phyloP scores from a whole-genome alignment of 1,284 basidiomycete genomes.

The Moniliophthora roreri region DNA sequence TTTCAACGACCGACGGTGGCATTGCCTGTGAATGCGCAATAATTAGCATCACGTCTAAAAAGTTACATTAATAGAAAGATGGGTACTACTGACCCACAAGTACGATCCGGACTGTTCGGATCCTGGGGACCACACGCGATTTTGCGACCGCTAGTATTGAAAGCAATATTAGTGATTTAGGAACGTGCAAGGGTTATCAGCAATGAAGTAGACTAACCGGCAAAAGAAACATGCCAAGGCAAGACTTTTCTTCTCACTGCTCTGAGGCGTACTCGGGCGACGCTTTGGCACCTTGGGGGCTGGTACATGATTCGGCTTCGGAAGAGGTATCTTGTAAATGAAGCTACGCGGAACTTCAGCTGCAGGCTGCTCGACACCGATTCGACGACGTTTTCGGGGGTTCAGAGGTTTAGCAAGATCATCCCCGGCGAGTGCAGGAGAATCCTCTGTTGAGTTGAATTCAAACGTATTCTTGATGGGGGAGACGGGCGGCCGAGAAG shows the following conservation, averaged over 20 bases:
- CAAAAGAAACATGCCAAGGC: constrained; percentile 30
- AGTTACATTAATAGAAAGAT: background rate
- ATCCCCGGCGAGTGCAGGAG: background rate
- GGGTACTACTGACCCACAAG: constrained; percentile 28
- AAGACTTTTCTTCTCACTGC: constrained; percentile 23
- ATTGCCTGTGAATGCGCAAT: constrained; percentile 14
- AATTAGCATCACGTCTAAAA: constrained; percentile 1
- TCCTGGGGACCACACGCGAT: constrained; percentile 29
- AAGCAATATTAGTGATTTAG: constrained; percentile 1
- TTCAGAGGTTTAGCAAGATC: constrained; percentile 1
- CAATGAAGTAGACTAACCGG: constrained; percentile 16
- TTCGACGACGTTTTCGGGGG: constrained; percentile 10
- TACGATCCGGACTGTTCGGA: constrained; percentile 21
- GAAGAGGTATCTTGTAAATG: constrained; percentile 15
- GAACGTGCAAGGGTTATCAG: background rate
- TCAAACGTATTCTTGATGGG: background rate
- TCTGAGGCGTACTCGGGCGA: constrained; percentile 13
- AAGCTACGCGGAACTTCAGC: constrained; percentile 10
- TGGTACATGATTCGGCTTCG: constrained; percentile 8
- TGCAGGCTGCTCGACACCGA: background rate
- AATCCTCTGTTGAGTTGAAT: background rate
- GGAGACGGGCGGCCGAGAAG: background rate
- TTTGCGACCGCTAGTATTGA: constrained; percentile 20
- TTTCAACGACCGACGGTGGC: constrained; percentile 18
- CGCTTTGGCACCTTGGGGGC: constrained; percentile 10